Conservation (phyloP, 768 basidiomycete species). For the Kwoniella sp. region DNA sequence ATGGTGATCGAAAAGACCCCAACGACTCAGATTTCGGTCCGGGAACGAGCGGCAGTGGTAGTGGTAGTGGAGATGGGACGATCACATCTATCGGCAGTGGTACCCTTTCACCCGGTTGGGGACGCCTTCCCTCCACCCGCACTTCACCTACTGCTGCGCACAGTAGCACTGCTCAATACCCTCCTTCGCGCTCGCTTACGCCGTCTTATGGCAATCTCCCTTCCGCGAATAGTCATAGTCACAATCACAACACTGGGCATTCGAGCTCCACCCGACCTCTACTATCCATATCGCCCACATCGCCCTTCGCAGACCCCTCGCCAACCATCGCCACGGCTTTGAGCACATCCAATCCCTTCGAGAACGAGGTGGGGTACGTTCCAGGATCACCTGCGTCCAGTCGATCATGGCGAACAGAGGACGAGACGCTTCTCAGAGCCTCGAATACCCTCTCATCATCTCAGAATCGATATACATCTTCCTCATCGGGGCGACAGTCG, state of each 20-base stretch:
- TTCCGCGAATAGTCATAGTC: not conserved
- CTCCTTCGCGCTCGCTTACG: not conserved
- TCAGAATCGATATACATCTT: not conserved
- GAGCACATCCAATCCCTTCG: not conserved
- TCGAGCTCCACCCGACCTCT: not conserved
- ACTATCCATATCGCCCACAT: not conserved
- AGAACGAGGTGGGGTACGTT: not conserved
- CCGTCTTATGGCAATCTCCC: not conserved
- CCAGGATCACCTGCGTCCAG: slow-evolving; percentile 7
- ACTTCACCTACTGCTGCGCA: not conserved
- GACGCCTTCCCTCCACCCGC: not conserved
- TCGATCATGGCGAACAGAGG: slow-evolving; percentile 27
- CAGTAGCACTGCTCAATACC: not conserved
- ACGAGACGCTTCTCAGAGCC: slow-evolving; percentile 10
- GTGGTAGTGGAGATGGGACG: not conserved
- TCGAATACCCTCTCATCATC: not conserved
- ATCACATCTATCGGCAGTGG: not conserved
- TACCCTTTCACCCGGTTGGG: not conserved
- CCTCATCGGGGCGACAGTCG: not conserved
- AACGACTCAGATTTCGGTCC: not conserved
- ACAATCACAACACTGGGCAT: not conserved
- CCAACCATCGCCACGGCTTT: not conserved
- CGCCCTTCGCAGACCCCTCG: slow-evolving; percentile 15
- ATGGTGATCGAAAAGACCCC: not conserved
- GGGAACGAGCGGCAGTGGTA: not conserved